Base-by-base conservation (phyloP, 495 filamentous ascomycete genomes). In the Wilcoxina mikolae region DNA sequence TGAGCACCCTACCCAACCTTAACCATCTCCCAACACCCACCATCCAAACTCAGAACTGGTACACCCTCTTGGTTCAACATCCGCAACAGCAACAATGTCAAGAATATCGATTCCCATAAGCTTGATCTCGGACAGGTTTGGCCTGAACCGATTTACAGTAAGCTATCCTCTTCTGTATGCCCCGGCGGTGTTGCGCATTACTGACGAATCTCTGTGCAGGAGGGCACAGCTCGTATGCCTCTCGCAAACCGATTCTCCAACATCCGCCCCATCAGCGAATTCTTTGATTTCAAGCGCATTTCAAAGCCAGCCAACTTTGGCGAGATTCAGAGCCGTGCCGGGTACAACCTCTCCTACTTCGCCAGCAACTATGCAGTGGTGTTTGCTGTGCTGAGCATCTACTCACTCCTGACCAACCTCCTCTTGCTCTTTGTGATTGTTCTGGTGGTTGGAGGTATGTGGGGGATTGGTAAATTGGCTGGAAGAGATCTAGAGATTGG, bases 351-450 rank as follows among this genome's bases (percentile, higher is more conserved):
- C 51, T 78, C 82, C 66, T 83, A 95, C 74, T 98, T 95, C 75
- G 90, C 87, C 53, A 95, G 87, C 83, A 98, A 98, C 73, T 98
- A 98, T 78, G 83, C 83, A 59, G 82, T 83, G 56, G 78, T 98
- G 54, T 94, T 95, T 69, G 74, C 82, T 54, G 93, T 96, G 80
- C 81, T 98, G 58, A 84, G 81, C 73, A 85, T 98, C 74, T 98
- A 98, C 78, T 82, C 84, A 66, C 69, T 98, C 65, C 75, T 98
- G 64, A 90, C 84, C 53, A 95, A 95, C 69, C 69, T 74, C 44
- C 59, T 76, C 20, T 75, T 98, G 39, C 77, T 96, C 53, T 96
- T 96, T 68, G 87, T 89, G 65, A 94, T 98, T 65, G 60, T 93
- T 58, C 76, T 96, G 42, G 83, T 94, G 52, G 73, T 82, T 22